Evolutionary conservation across 164 flowering plant species (phyloP).

Genomic region (Buxus sempervirens): DNA sequence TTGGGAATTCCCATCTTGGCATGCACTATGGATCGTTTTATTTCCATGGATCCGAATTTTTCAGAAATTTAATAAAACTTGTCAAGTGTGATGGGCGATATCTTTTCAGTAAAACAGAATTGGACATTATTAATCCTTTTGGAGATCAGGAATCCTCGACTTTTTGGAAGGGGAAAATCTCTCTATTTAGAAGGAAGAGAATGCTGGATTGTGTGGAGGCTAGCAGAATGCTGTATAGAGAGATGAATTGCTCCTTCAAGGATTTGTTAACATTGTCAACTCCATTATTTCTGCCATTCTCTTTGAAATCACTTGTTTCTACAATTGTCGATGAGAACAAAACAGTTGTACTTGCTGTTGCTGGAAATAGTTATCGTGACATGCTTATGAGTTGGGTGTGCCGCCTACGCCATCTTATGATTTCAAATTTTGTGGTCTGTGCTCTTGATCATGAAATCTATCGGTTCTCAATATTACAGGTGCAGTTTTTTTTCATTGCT

Average conservation of each 20-base stretch:
- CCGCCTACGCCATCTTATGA: slow-evolving; percentile 56
- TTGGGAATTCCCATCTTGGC: slow-evolving; percentile 59
- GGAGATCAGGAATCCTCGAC: slow-evolving; percentile 18
- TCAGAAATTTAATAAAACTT: slow-evolving; percentile 43
- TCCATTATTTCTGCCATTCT: slow-evolving; percentile 46
- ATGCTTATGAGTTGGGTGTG: slow-evolving; percentile 99
- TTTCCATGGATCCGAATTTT: slow-evolving; percentile 45
- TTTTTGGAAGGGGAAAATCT: slow-evolving; percentile 36
- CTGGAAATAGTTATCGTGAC: slow-evolving; percentile 86
- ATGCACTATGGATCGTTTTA: slow-evolving; percentile 60
- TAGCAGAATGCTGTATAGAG: slow-evolving; percentile 25
- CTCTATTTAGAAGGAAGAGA: slow-evolving; percentile 34
- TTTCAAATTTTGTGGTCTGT: slow-evolving; percentile 69
- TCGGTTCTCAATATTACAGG: slow-evolving; percentile 79
- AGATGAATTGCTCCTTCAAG: slow-evolving; percentile 28
- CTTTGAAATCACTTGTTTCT: slow-evolving; percentile 59
- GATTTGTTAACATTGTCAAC: slow-evolving; percentile 23
- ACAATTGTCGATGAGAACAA: slow-evolving; percentile 50
- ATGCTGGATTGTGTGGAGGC: slow-evolving; percentile 32
- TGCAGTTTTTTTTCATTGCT: slow-evolving; percentile 16
- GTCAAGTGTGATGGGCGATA: slow-evolving; percentile 46
- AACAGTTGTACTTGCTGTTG: slow-evolving; percentile 74
- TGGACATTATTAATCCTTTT: slow-evolving; percentile 28
- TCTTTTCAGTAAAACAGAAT: slow-evolving; percentile 36
- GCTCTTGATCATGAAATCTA: slow-evolving; percentile 82